Conservation (phyloP, 129 eudicot genomes). For the sunflower (Helianthus annuus) region HanXRQr2.0-SUNRISE NC_035448.2:6151821-6152320, state of each 20-base stretch:
- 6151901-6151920: conserved; percentile 44
- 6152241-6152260: neutral
- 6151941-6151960: conserved; percentile 31
- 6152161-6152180: conserved; percentile 61
- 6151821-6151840: conserved; percentile 48
- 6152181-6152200: conserved; percentile 69
- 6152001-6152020: conserved; percentile 42
- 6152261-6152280: neutral
- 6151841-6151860: conserved; percentile 65
- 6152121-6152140: conserved; percentile 62
- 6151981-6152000: conserved; percentile 48
- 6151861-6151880: conserved; percentile 38
- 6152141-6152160: conserved; percentile 65
- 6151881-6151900: conserved; percentile 34
- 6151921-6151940: conserved; percentile 42
- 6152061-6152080: neutral
- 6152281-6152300: conserved; percentile 2
- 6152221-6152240: conserved; percentile 5
- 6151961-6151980: conserved; percentile 47
- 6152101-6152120: conserved; percentile 61
- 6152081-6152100: conserved; percentile 35
- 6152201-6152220: neutral
- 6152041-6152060: conserved; percentile 45
- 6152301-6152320: conserved; percentile 22
- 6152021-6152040: conserved; percentile 70